phyloP scores from a whole-genome alignment of 75 land plant genomes.

The Picea sitchensis region DNA sequence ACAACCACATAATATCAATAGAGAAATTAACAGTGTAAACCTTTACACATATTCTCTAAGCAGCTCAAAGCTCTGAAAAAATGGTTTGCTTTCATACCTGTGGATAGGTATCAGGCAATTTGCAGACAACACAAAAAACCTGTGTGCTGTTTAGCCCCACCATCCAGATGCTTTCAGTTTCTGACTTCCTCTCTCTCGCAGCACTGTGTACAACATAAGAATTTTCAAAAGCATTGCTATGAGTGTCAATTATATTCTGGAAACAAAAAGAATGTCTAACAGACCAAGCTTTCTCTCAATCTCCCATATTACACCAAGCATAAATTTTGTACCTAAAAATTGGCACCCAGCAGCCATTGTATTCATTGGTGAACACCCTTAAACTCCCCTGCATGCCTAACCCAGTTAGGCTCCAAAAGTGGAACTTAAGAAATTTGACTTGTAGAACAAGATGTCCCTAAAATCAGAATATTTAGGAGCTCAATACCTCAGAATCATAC shows the following conservation, averaged over 20 bases:
- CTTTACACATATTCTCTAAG: background rate
- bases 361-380: conserved; percentile 62
- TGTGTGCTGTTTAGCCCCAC: conserved; percentile 76
- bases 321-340: conserved; percentile 64
- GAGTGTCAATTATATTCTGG: background rate
- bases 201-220: conserved; percentile 40
- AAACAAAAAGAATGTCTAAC: background rate
- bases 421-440: background rate
- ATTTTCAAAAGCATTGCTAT: background rate
- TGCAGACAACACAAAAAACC: conserved; percentile 82
- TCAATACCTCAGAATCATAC: conserved; percentile 84
- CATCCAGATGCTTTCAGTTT: conserved; percentile 77
- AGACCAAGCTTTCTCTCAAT: background rate
- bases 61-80: background rate
- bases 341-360: conserved; percentile 89
- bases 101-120: conserved; percentile 72
- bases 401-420: background rate
- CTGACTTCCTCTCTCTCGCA: conserved; percentile 59
- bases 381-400: conserved; percentile 61
- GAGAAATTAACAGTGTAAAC: background rate
- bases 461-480: background rate
- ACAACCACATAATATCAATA: background rate
- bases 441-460: background rate
- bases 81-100: conserved; percentile 33
- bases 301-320: background rate